Evolutionary conservation across 1,139 yeast genomes (phyloP).

Genomic region (Saccharomyces hybrid): DNA sequence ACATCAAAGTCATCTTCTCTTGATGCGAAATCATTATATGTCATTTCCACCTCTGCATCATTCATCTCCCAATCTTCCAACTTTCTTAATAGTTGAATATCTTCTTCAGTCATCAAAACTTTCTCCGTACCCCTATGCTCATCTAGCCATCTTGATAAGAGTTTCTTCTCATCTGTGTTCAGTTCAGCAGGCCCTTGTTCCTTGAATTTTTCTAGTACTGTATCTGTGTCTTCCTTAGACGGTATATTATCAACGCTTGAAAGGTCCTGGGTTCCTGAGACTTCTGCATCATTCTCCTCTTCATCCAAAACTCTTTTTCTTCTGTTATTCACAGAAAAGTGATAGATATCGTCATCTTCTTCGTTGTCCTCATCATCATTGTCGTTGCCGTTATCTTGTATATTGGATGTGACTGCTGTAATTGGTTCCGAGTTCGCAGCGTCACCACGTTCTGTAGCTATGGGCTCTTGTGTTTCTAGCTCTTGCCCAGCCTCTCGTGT

Average conservation of each 20-base stretch:
- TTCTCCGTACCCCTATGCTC: constrained; percentile 4
- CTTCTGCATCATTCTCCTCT: neutral
- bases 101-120: constrained; percentile 5
- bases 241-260: neutral
- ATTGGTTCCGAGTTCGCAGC: neutral
- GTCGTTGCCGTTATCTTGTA: constrained; percentile 4
- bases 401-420: neutral
- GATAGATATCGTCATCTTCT: constrained; percentile 3
- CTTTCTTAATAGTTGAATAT: constrained; percentile 6
- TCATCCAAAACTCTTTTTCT: neutral
- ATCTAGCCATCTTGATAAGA: constrained; percentile 3
- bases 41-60: neutral
- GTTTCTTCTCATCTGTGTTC: neutral
- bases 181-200: constrained; percentile 1
- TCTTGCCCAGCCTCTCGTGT: neutral
- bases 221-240: neutral
- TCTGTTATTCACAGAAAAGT: neutral
- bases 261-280: neutral
- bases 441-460: neutral
- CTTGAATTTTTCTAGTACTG: neutral
- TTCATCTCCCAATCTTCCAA: constrained; percentile 6
- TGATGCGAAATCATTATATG: neutral
- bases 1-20: constrained; percentile 6
- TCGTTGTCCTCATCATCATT: constrained; percentile 7
- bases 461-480: neutral